Evolutionary conservation across 306 rosid species (phyloP).

Genomic region (Urtica urens): DNA sequence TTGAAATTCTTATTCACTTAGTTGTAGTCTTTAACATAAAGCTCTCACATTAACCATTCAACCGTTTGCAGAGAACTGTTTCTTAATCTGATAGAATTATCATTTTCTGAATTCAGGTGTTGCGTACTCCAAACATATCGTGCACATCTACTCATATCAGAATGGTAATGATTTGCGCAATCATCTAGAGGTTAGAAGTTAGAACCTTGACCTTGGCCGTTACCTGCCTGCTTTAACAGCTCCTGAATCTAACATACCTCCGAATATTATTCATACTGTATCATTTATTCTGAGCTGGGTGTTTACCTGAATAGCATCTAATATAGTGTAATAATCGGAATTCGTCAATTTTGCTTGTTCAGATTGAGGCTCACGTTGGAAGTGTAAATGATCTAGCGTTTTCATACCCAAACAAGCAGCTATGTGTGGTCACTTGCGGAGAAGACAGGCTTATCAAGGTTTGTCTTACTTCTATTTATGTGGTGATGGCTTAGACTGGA

Average conservation of each 20-base stretch:
- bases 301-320: no score
- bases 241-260: conserved; percentile 8
- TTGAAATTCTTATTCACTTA: conserved; percentile 13
- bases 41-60: conserved; percentile 4
- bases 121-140: conserved; percentile 94
- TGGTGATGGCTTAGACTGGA: conserved; percentile 11
- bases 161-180: conserved; percentile 80
- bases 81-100: conserved; percentile 12
- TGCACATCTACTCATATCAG: conserved; percentile 82
- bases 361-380: conserved; percentile 96
- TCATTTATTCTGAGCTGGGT: no score
- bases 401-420: conserved; percentile 94
- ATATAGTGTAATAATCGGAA: no score
- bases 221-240: conserved; percentile 6
- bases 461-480: conserved; percentile 21
- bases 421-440: conserved; percentile 85
- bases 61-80: conserved; percentile 4
- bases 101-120: conserved; percentile 52
- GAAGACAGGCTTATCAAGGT: conserved; percentile 98
- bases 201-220: no score
- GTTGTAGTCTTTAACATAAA: background rate
- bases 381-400: conserved; percentile 97
- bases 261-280: background rate
- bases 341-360: conserved; percentile 18
- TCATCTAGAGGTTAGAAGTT: conserved; percentile 78